Percentiles rank a stretch among this genome's conserved stretches.
Conservation (phyloP, 768 basidiomycete species). For the Xerocomus brunneocitrinus region DNA sequence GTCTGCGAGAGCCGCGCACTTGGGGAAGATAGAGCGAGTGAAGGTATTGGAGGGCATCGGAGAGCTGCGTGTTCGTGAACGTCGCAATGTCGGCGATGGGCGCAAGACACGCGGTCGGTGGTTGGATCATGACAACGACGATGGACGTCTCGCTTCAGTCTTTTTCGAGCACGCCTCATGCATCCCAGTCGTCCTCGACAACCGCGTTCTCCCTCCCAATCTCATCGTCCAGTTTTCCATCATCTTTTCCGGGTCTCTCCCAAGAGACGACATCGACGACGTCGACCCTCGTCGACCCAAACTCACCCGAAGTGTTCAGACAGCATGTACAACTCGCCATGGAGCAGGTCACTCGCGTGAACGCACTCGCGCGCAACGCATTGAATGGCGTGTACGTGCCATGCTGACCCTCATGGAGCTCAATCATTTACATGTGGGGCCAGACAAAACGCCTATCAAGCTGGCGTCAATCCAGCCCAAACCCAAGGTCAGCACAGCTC, state of each 20-base stretch:
- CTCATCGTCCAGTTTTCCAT: background rate
- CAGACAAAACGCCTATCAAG: slow-evolving; percentile 61
- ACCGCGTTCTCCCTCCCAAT: slow-evolving; percentile 17
- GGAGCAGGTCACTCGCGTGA: slow-evolving; percentile 46
- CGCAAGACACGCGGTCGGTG: slow-evolving; percentile 54
- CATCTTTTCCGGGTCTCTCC: slow-evolving; percentile 21
- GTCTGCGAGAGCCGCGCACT: slow-evolving; percentile 55
- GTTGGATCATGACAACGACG: slow-evolving; percentile 12
- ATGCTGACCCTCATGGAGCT: background rate
- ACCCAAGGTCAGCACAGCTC: slow-evolving; percentile 43
- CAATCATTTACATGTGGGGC: background rate
- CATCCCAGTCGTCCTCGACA: slow-evolving; percentile 16
- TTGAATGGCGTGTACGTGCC: slow-evolving; percentile 49
- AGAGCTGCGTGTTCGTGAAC: slow-evolving; percentile 34
- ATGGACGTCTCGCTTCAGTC: slow-evolving; percentile 14
- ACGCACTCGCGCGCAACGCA: slow-evolving; percentile 44
- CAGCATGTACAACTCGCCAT: slow-evolving; percentile 48
- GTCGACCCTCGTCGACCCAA: slow-evolving; percentile 40
- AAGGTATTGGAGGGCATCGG: slow-evolving; percentile 47
- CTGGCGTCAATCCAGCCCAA: slow-evolving; percentile 48
- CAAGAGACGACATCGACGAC: slow-evolving; percentile 20
- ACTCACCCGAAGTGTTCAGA: slow-evolving; percentile 59
- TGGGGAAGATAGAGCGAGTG: slow-evolving; percentile 54
- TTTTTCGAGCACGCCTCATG: background rate
- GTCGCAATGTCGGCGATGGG: slow-evolving; percentile 43